Percentiles rank a stretch among this genome's conserved stretches.
Conservation (phyloP, 805 yeast genomes). For the Saccharomycopsis javanensis region DNA sequence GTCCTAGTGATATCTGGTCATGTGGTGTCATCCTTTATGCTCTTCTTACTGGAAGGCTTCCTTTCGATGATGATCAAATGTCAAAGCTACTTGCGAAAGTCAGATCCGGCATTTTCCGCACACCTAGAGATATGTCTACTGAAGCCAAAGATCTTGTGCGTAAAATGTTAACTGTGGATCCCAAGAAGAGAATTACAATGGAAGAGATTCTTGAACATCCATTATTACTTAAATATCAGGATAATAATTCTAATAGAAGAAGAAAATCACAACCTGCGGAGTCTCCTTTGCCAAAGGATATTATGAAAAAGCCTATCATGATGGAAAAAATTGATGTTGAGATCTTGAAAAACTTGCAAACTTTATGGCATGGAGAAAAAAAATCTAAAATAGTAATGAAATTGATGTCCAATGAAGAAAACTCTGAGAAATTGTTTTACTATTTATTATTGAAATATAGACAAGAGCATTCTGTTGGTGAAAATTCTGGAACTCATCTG, state of each 20-base stretch:
- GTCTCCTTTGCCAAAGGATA: conserved; percentile 29
- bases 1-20: conserved; percentile 96
- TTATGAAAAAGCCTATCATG: conserved; percentile 21
- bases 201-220: conserved; percentile 75
- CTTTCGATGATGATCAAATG: conserved; percentile 94
- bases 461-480: conserved; percentile 42
- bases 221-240: conserved; percentile 57
- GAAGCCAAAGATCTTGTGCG: conserved; percentile 85
- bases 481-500: conserved; percentile 16
- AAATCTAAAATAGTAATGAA: conserved; percentile 41
- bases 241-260: conserved; percentile 28
- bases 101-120: conserved; percentile 76
- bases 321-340: conserved; percentile 57
- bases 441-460: conserved; percentile 65
- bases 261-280: conserved; percentile 29
- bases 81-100: conserved; percentile 81
- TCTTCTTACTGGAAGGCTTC: conserved; percentile 84
- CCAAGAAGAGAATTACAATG: conserved; percentile 68
- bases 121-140: conserved; percentile 68
- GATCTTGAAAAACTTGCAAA: conserved; percentile 64
- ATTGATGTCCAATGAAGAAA: conserved; percentile 46
- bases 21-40: conserved; percentile 96
- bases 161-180: conserved; percentile 75
- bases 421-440: conserved; percentile 74
- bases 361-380: conserved; percentile 72